Base-by-base conservation (phyloP, 2,329 filamentous ascomycete genomes). In the Colletotrichum eleusines region DNA sequence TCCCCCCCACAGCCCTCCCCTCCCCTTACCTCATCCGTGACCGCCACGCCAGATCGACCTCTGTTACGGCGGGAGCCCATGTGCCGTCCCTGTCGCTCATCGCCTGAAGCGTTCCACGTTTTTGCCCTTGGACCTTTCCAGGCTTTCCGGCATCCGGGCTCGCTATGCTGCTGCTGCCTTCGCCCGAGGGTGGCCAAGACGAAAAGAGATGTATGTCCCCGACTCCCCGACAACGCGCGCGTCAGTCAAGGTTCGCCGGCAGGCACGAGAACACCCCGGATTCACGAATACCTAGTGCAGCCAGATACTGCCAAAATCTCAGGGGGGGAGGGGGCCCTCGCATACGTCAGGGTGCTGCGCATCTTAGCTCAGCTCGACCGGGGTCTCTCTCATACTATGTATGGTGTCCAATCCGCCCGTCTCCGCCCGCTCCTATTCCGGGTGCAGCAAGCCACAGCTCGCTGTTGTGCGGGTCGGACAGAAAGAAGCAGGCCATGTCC, bases 11-110 rank as follows among this genome's bases (percentile, higher is more conserved):
- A 18, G 33, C 4, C 53, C 26, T 9, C 11, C 42, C 9, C 7
- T 16, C 33, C 58, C 53, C 58, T 68, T 63, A 71, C 68, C 64
- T 64, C 68, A 63, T 67, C 68, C 64, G 59, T 42, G 68, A 55
- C 67, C 63, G 63, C 58, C 44, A 58, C 57, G 68, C 57, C 63
- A 31, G 58, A 63, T 62, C 64, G 63, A 44, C 51, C 42, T 50
- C 18, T 50, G 42, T 44, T 58, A 57, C 68, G 64, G 58, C 54
- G 55, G 54, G 59, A 65, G 38, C 48, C 65, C 55, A 64, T 72
- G 65, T 72, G 65, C 40, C 40, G 69, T 72, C 59, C 69, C 69
- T 72, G 69, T 72, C 66, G 69, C 66, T 70, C 69, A 72, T 57
- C 35, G 38, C 69, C 69, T 48, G 60, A 63, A 71, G 53, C 51